These are phyloP conservation scores for Agrocybe praecox DNA, from an alignment of 768 basidiomycete species.

Conservation along the genomic window DNA sequence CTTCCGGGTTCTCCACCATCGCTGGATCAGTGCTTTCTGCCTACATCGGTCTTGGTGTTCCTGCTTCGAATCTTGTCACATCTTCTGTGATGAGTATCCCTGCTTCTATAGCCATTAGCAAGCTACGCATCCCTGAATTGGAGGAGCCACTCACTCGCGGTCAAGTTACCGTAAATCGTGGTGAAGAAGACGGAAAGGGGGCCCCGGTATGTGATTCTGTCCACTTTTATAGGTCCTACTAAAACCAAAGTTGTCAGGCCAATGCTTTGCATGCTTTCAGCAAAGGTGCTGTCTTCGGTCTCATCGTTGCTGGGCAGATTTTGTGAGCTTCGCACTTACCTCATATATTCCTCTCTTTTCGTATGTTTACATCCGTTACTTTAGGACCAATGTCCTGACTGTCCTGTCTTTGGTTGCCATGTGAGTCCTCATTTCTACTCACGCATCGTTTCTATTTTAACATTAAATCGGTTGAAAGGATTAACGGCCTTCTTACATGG, in stretches of 20 bases:
- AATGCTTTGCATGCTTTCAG: constrained; percentile 92
- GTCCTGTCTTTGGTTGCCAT: constrained; percentile 79
- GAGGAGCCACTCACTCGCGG: constrained; percentile 90
- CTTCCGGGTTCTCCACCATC: constrained; percentile 92
- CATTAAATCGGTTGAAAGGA: constrained; percentile 29
- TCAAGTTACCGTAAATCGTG: constrained; percentile 77
- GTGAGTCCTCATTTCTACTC: constrained; percentile 67
- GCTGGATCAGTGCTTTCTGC: constrained; percentile 88
- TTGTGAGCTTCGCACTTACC: constrained; percentile 60
- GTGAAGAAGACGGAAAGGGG: constrained; percentile 53
- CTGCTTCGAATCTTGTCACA: constrained; percentile 78
- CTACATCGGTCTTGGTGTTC: constrained; percentile 80
- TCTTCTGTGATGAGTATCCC: constrained; percentile 96
- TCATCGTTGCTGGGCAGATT: constrained; percentile 87
- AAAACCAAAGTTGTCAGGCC: constrained; percentile 33
- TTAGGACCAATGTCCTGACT: constrained; percentile 81
- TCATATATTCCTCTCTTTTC: constrained; percentile 28
- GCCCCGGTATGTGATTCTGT: constrained; percentile 44
- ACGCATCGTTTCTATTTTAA: constrained; percentile 30
- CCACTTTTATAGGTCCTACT: constrained; percentile 15
- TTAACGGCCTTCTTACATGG: constrained; percentile 90
- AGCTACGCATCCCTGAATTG: constrained; percentile 81
- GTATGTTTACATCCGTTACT: constrained; percentile 57
- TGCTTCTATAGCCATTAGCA: constrained; percentile 90
- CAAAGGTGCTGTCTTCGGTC: constrained; percentile 81